phyloP scores from a whole-genome alignment of 2,329 filamentous ascomycete species.

The Thyridium curvatum region DNA sequence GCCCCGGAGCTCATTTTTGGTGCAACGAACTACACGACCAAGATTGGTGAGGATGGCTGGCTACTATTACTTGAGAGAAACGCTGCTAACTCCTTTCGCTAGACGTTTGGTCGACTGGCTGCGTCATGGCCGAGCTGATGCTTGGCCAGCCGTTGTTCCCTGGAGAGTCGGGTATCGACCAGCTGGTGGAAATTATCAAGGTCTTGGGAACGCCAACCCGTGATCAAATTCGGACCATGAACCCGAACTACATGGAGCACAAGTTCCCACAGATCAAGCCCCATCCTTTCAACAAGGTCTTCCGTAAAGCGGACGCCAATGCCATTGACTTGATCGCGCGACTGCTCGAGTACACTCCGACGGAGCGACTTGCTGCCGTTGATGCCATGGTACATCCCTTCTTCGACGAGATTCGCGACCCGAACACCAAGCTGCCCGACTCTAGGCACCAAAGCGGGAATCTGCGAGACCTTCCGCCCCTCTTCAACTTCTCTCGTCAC shows the following conservation, averaged over 20 bases:
- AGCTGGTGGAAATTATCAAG: constrained; percentile 99
- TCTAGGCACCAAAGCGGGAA: constrained; percentile 82
- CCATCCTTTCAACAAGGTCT: constrained; percentile 98
- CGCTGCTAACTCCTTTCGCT: constrained; percentile 8
- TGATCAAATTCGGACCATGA: constrained; percentile 99
- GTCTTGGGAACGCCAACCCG: constrained; percentile 93
- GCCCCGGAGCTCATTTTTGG: constrained; percentile 97
- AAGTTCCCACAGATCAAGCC: constrained; percentile 99
- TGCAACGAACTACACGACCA: constrained; percentile 98
- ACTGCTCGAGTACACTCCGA: constrained; percentile 93
- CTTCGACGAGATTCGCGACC: constrained; percentile 93
- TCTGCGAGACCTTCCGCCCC: constrained; percentile 72
- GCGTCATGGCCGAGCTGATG: constrained; percentile 99
- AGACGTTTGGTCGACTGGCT: constrained; percentile 99
- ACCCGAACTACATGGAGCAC: constrained; percentile 99
- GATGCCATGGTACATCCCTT: constrained; percentile 98
- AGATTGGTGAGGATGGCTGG: constrained; percentile 71
- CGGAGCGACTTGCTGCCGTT: constrained; percentile 85
- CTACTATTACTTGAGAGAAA: background rate
- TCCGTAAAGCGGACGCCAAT: constrained; percentile 88
- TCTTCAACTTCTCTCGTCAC: constrained; percentile 92
- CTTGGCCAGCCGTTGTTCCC: constrained; percentile 96
- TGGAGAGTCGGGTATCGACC: constrained; percentile 96
- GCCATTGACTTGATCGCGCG: constrained; percentile 94
- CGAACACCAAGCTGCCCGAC: constrained; percentile 85